phyloP scores from a whole-genome alignment of 2,329 filamentous ascomycete species.

The Beauveria brongniartii region DNA sequence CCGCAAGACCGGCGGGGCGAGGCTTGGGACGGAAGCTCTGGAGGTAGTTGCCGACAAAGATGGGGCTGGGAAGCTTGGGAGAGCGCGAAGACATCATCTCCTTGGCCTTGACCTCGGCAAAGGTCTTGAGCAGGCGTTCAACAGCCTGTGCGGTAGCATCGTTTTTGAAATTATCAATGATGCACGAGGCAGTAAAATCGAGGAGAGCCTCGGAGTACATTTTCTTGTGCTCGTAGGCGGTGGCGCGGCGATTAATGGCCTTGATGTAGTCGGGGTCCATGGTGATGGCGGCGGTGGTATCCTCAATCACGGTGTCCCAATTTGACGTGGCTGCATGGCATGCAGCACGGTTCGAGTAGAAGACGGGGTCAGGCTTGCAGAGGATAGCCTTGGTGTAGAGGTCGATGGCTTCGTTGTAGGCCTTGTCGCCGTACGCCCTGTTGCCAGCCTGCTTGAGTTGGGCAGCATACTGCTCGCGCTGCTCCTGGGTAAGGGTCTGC shows the following conservation, averaged over 20 bases:
- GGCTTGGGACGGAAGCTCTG: slow-evolving; percentile 90
- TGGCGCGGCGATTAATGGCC: slow-evolving; percentile 90
- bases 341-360: slow-evolving; percentile 96
- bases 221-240: slow-evolving; percentile 89
- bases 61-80: slow-evolving; percentile 86
- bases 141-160: slow-evolving; percentile 82
- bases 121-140: slow-evolving; percentile 90
- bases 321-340: slow-evolving; percentile 91
- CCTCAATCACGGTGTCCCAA: slow-evolving; percentile 94
- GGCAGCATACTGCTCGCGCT: slow-evolving; percentile 77
- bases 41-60: slow-evolving; percentile 96
- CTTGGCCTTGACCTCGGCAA: slow-evolving; percentile 89
- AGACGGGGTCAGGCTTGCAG: slow-evolving; percentile 95
- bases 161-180: slow-evolving; percentile 96
- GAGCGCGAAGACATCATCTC: slow-evolving; percentile 77
- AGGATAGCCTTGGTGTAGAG: slow-evolving; percentile 94
- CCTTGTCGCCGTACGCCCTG: slow-evolving; percentile 90
- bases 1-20: slow-evolving; percentile 73
- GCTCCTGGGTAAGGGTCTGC: slow-evolving; percentile 44
- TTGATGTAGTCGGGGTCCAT: slow-evolving; percentile 96
- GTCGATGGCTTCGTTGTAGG: slow-evolving; percentile 88
- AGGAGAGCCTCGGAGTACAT: slow-evolving; percentile 90
- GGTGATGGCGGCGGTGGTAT: slow-evolving; percentile 88
- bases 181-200: slow-evolving; percentile 97
- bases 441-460: slow-evolving; percentile 95